phyloP scores from a whole-genome alignment of 768 basidiomycete genomes.

The Suillus weaverae region DNA sequence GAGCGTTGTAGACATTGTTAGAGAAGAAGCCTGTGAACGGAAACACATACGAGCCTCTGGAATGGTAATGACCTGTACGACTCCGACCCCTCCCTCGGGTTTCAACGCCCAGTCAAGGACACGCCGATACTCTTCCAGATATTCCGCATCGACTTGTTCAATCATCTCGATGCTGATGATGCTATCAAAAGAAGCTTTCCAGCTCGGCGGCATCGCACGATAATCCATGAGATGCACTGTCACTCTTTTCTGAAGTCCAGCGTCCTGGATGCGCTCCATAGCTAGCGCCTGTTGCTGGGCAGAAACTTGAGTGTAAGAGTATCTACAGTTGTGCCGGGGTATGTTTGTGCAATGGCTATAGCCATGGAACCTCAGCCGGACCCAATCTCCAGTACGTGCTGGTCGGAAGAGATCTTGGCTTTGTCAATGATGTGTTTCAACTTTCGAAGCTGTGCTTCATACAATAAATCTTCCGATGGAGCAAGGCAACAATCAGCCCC shows the following conservation, averaged over 20 bases:
- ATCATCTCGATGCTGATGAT: conserved; percentile 80
- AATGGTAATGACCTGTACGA: conserved; percentile 74
- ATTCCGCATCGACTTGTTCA: conserved; percentile 70
- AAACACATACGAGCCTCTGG: conserved; percentile 62
- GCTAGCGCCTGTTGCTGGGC: conserved; percentile 63
- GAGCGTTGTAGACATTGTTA: neutral
- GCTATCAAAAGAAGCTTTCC: conserved; percentile 66
- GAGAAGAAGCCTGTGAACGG: neutral
- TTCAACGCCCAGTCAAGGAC: conserved; percentile 71
- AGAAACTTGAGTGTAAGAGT: conserved; percentile 63
- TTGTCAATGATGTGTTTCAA: conserved; percentile 62
- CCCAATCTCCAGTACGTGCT: conserved; percentile 72
- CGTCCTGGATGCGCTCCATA: conserved; percentile 49
- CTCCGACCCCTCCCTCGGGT: conserved; percentile 54
- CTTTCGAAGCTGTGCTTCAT: conserved; percentile 60
- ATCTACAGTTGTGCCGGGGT: conserved; percentile 61
- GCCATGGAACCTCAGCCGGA: conserved; percentile 78
- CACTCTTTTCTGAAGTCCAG: conserved; percentile 53
- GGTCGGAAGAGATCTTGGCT: conserved; percentile 57
- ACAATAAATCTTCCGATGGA: conserved; percentile 30
- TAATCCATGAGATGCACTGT: conserved; percentile 78
- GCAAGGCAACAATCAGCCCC: neutral
- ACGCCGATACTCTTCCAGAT: conserved; percentile 62
- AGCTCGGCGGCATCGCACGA: conserved; percentile 58
- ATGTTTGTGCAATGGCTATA: conserved; percentile 54